Conservation (phyloP, 306 rosid genomes). For the Trifolium dubium region DNA sequence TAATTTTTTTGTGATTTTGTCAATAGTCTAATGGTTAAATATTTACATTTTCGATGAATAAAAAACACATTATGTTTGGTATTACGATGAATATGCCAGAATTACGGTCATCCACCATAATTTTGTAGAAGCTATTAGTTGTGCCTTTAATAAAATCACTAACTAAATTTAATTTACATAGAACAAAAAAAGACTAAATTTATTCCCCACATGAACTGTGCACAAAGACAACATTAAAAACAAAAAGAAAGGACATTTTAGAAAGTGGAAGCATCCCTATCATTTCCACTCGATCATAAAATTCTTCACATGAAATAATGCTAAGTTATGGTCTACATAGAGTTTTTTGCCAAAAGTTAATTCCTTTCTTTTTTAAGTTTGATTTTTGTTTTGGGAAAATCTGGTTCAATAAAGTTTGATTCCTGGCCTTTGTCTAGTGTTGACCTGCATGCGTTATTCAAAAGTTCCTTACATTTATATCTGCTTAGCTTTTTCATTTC, state of each 20-base stretch:
- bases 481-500: slow-evolving; percentile 1
- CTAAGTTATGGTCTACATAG: slow-evolving; percentile 47
- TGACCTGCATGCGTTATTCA: slow-evolving; percentile 35
- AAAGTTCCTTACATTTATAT: neutral
- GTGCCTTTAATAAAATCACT: no score
- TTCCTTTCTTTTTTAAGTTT: neutral
- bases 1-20: no score
- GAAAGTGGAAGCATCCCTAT: slow-evolving; percentile 44
- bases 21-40: no score
- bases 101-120: no score
- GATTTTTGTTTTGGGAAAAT: slow-evolving; percentile 32
- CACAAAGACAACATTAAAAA: neutral
- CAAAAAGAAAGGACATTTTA: neutral
- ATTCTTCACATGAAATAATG: slow-evolving; percentile 16
- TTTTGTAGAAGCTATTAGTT: no score
- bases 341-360: slow-evolving; percentile 7
- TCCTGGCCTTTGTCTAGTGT: slow-evolving; percentile 29
- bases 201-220: no score
- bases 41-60: no score
- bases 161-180: no score
- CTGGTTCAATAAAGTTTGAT: slow-evolving; percentile 36
- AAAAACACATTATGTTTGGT: no score
- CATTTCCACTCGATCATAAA: slow-evolving; percentile 18
- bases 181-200: no score
- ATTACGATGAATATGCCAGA: no score